A percentile compares a stretch with the other conserved stretches of the same genome.
These are phyloP conservation scores for Mediolabrus comicus DNA, from an alignment of 108 stramenopile species.

Conservation along the genomic window DNA sequence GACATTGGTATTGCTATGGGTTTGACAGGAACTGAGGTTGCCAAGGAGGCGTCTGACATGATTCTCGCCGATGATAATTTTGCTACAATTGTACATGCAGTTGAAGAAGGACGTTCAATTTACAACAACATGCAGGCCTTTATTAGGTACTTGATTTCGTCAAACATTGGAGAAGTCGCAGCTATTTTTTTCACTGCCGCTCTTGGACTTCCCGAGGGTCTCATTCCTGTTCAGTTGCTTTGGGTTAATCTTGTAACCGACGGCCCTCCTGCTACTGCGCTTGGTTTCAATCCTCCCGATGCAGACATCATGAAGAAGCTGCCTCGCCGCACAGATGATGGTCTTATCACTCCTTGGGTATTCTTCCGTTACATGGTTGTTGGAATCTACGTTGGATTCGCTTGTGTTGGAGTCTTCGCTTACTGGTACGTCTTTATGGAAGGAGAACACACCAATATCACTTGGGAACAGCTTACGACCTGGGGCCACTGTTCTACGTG, in stretches of 20 bases:
- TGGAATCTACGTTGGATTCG: slow-evolving; percentile 94
- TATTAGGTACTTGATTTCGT: slow-evolving; percentile 96
- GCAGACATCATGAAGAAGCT: slow-evolving; percentile 79
- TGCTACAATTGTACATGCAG: slow-evolving; percentile 97
- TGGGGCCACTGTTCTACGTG: slow-evolving; percentile 41
- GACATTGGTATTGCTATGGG: slow-evolving; percentile 95
- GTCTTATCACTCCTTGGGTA: slow-evolving; percentile 96
- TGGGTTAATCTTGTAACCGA: slow-evolving; percentile 99
- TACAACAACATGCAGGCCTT: slow-evolving; percentile 99
- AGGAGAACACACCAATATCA: slow-evolving; percentile 45
- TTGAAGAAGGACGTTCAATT: slow-evolving; percentile 97
- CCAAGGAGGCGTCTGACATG: slow-evolving; percentile 98
- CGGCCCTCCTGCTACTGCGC: slow-evolving; percentile 96
- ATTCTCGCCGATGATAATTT: slow-evolving; percentile 99
- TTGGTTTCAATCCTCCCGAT: slow-evolving; percentile 93
- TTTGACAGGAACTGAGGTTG: slow-evolving; percentile 96
- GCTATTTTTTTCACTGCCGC: slow-evolving; percentile 94
- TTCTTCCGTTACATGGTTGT: slow-evolving; percentile 92
- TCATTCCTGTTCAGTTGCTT: slow-evolving; percentile 98
- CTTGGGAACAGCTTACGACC: slow-evolving; percentile 50
- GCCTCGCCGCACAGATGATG: slow-evolving; percentile 87
- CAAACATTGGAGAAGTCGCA: slow-evolving; percentile 97
- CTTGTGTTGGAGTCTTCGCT: slow-evolving; percentile 93
- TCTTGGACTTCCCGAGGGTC: slow-evolving; percentile 91
- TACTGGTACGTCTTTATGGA: slow-evolving; percentile 63